Evolutionary conservation across 1,284 basidiomycete species (phyloP).

Genomic region (Melampsora medusae): DNA sequence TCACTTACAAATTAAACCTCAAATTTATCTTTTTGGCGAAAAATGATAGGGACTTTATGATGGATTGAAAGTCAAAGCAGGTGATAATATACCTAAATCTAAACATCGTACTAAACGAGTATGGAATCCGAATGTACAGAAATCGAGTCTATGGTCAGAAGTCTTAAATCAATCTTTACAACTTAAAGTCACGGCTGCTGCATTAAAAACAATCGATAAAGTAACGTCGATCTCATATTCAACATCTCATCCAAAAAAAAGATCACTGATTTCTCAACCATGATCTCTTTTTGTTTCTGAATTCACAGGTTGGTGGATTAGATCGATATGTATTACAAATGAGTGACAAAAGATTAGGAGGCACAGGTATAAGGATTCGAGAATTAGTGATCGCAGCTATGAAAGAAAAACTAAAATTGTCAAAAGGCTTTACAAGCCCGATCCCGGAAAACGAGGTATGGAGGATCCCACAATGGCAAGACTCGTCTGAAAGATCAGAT

Average conservation of each 20-base stretch:
- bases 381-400: constrained; percentile 51
- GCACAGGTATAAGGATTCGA: constrained; percentile 71
- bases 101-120: constrained; percentile 83
- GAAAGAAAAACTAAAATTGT: constrained; percentile 17
- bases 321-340: constrained; percentile 73
- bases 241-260: not conserved
- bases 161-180: constrained; percentile 62
- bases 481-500: constrained; percentile 18
- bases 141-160: constrained; percentile 69
- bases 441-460: constrained; percentile 15
- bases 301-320: constrained; percentile 63
- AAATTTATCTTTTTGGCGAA: not conserved
- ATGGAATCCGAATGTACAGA: constrained; percentile 83
- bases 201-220: constrained; percentile 76
- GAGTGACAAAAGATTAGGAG: constrained; percentile 65
- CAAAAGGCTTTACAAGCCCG: constrained; percentile 28
- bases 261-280: not conserved
- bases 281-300: not conserved
- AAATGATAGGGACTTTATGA: constrained; percentile 63
- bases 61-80: constrained; percentile 72
- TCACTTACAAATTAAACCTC: not conserved
- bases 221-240: constrained; percentile 43
- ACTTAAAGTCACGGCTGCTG: constrained; percentile 70
- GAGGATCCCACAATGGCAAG: constrained; percentile 41
- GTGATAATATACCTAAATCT: constrained; percentile 82